These are phyloP conservation scores for Dipteronia sinensis DNA, from an alignment of 345 rosid genomes.

Conservation along the genomic window DNA sequence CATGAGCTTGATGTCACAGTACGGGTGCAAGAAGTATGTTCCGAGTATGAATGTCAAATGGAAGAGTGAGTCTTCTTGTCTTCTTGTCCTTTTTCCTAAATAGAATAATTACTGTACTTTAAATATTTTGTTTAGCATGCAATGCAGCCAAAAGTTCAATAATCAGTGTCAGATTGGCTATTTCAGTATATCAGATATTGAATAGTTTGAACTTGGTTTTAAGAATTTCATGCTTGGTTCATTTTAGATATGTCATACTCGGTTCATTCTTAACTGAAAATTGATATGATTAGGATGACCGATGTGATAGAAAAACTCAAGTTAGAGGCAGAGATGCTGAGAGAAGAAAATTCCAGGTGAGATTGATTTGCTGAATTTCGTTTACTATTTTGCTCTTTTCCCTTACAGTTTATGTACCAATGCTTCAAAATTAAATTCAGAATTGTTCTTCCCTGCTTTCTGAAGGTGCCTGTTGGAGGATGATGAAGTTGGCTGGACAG, in stretches of 20 bases:
- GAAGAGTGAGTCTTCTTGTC: constrained; percentile 65
- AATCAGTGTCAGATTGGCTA: neutral
- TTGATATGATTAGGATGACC: constrained; percentile 49
- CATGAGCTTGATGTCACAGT: constrained; percentile 56
- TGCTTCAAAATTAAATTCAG: neutral
- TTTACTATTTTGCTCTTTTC: constrained; percentile 2
- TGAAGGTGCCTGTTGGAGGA: constrained; percentile 51
- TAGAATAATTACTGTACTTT: neutral
- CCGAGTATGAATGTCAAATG: constrained; percentile 76
- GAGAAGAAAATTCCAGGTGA: constrained; percentile 59
- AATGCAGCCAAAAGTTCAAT: neutral
- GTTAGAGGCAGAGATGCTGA: constrained; percentile 60
- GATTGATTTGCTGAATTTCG: constrained; percentile 12
- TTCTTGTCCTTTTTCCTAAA: neutral
- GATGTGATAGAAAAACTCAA: constrained; percentile 61
- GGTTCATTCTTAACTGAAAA: neutral
- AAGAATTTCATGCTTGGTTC: neutral
- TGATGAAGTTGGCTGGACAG: constrained; percentile 47
- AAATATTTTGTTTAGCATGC: neutral
- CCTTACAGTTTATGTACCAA: constrained; percentile 5
- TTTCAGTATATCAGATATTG: neutral
- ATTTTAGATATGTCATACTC: neutral
- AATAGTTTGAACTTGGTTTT: neutral
- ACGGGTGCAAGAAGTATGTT: constrained; percentile 54
- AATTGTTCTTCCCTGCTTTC: constrained; percentile 21